Base-by-base conservation (phyloP, 1,284 basidiomycete genomes). In the Cutaneotrichosporon dermatis region DNA sequence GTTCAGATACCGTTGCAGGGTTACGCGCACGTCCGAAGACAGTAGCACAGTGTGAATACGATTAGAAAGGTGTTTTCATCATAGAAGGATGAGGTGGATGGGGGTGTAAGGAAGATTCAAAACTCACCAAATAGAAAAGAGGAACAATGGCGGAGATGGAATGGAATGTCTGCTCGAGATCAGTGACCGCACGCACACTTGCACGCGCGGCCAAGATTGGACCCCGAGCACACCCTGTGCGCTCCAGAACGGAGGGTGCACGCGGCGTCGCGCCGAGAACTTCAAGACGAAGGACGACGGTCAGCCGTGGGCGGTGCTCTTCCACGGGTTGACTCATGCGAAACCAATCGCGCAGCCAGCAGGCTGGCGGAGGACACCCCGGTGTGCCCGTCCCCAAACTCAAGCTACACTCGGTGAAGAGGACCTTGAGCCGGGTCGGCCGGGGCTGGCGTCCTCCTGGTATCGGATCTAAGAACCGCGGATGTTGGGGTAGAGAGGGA, bases 291-390 rank as follows among this genome's bases (percentile, higher is more conserved):
- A 59, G 59, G 33, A 36, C 50, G 39, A 52, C 49, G 6, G 43
- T 15, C 37, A 51, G 51, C 33, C 40, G 41, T 35, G 52, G 57
- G 54, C 56, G 42, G 61, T 51, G 63, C 63, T 76, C 62, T 77
- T 74, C 75, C 75, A 73, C 75, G 75, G 75, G 75, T 73, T 77
- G 75, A 77, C 75, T 77, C 75, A 76, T 74, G 68, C 74, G 65
- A 67, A 70, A 76, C 75, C 73, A 77, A 76, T 76, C 70, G 69
- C 73, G 59, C 70, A 73, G 69, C 74, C 66, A 69, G 59, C 68
- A 67, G 66, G 74, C 71, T 75, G 73, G 74, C 71, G 74, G 71
- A 75, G 70, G 67, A 69, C 69, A 60, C 55, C 62, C 51, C n/a
- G 37, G 57, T 16, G 25, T 40, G 12, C 6, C 60, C 60, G 60